Evolutionary conservation across 345 rosid genomes (phyloP).

Genomic region (Lumnitzera littorea): DNA sequence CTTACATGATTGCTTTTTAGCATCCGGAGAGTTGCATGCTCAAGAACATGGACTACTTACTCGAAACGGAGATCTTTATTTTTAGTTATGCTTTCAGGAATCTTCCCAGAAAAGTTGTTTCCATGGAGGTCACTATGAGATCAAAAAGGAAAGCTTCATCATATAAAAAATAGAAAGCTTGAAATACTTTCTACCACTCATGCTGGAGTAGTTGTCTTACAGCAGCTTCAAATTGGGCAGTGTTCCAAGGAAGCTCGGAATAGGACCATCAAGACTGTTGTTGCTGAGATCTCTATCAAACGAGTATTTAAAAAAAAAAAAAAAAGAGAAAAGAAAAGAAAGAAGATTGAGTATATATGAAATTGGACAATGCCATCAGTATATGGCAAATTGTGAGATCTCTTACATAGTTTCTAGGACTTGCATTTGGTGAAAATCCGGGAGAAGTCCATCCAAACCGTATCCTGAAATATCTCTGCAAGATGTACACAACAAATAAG

Average conservation of each 20-base stretch:
- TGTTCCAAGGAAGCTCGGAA: constrained; percentile 10
- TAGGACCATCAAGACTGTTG: constrained; percentile 6
- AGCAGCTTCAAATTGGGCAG: constrained; percentile 7
- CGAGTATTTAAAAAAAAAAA: not conserved
- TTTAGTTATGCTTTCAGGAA: constrained; percentile 1
- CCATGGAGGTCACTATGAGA: constrained; percentile 3
- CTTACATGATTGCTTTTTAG: not conserved
- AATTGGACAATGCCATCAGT: no score
- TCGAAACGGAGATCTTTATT: constrained; percentile 2
- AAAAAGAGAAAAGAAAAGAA: not conserved
- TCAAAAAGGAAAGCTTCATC: not conserved
- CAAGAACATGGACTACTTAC: constrained; percentile 3
- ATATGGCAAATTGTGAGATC: not conserved
- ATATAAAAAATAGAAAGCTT: not conserved
- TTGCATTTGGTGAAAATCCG: constrained; percentile 12
- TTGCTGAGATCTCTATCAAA: constrained; percentile 2
- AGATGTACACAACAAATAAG: not conserved
- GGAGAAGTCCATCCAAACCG: constrained; percentile 3
- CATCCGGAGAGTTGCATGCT: not conserved
- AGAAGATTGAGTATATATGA: no score
- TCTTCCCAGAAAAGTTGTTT: constrained; percentile 7
- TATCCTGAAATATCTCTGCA: constrained; percentile 5
- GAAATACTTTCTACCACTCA: not conserved
- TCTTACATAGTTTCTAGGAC: constrained; percentile 9
- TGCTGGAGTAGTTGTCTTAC: not conserved